Evolutionary conservation across 306 rosid species (phyloP), one percentile per base, ranked within the genome.

Genomic region (Begonia fuchsioides): DNA sequence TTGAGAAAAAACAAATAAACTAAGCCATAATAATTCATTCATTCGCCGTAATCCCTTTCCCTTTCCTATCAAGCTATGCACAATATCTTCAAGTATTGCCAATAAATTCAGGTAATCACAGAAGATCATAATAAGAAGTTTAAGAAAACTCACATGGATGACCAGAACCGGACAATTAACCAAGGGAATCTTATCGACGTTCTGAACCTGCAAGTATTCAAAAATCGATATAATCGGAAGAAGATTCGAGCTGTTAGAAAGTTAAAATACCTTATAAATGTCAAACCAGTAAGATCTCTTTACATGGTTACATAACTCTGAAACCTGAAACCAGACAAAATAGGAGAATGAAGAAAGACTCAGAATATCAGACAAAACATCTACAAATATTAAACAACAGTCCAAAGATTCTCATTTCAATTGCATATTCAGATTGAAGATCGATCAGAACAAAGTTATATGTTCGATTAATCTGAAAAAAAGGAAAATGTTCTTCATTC

Each of bases 261-360:
- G 69, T 50, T 38, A 43, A 43, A 47, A n/a, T n/a, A 90, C 97
- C 97, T 90, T 90, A 38, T 81, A 90, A 67, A 90, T 90, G 79
- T 90, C 95, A 48, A 90, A 84, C 97, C 97, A 90, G 74, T 76
- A 90, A 0, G 97, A 74, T 69, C 90, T 67, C 72, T 84, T 90
- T 55, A 90, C 92, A n/a, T 0, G 95, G 97, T 59, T 90, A 90
- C 97, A 90, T 81, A 77, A 90, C 97, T 50, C 97, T 76, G 38
- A 90, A n/a, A n/a, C n/a, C n/a, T n/a, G n/a, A n/a, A 76, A 48
- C 97, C 97, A 45, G 97, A 90, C 75, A 81, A 52, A 65, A 90
- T 90, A 7, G 94, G 92, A 62, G 95, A 84, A 45, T 90, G 97
- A 60, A 90, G 97, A n/a, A n/a, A n/a, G n/a, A n/a, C n/a, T n/a